Evolutionary conservation across 225 moss, liverwort and hornwort species (phyloP).

Genomic region (Neckera pumila): DNA sequence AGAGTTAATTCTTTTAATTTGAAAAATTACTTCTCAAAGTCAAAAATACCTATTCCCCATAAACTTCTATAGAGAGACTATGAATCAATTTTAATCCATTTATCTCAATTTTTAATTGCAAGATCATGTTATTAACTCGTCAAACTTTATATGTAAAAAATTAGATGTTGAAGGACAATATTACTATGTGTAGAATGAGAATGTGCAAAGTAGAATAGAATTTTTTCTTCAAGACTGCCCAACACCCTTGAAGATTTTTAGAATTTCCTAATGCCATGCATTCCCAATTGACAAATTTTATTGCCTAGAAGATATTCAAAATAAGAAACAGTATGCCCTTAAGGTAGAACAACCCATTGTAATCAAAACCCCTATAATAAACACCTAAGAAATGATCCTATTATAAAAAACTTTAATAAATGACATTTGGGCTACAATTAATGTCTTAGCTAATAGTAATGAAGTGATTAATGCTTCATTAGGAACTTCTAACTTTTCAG

Average conservation of each 20-base stretch:
- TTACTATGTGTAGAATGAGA: neutral
- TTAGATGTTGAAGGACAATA: neutral
- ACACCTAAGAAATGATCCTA: too few relatives aligned
- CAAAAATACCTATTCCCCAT: neutral
- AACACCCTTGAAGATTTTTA: neutral
- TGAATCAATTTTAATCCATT: neutral
- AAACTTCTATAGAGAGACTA: neutral
- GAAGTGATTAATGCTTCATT: too few relatives aligned
- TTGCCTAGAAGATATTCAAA: neutral
- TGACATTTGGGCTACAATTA: too few relatives aligned
- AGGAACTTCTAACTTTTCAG: too few relatives aligned
- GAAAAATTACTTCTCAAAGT: neutral
- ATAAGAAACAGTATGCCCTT: neutral
- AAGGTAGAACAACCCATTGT: too few relatives aligned
- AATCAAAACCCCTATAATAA: rapidly evolving
- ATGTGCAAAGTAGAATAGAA: neutral
- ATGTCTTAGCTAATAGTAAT: too few relatives aligned
- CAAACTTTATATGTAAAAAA: neutral
- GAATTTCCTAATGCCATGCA: neutral
- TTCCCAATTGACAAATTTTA: neutral
- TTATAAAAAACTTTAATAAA: too few relatives aligned
- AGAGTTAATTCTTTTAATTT: neutral
- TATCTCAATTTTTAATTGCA: neutral
- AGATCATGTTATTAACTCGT: neutral
- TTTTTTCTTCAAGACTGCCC: neutral